Evolutionary conservation across 345 rosid genomes (phyloP).

Genomic region (Camelina laxa): DNA sequence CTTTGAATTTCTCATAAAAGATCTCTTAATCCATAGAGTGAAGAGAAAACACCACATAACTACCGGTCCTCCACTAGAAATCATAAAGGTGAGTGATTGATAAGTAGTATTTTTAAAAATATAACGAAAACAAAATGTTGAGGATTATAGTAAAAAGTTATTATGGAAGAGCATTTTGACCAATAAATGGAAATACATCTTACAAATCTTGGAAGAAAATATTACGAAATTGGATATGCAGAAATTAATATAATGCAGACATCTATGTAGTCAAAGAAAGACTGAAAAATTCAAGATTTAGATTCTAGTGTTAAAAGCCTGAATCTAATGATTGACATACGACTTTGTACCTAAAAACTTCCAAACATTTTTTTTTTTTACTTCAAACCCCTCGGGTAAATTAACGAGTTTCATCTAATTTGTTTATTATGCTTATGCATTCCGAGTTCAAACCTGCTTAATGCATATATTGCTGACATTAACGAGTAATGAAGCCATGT

Average conservation of each 20-base stretch:
- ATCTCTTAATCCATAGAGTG: not conserved
- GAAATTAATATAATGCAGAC: not conserved
- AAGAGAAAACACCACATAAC: not conserved
- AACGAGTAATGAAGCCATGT: not conserved
- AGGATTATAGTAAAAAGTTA: not conserved
- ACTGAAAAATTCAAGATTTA: not conserved
- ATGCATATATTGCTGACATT: too few relatives aligned
- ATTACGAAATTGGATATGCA: not conserved
- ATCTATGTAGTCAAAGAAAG: not conserved
- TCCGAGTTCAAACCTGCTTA: too few relatives aligned
- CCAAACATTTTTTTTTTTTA: too few relatives aligned
- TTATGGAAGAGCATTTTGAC: not conserved
- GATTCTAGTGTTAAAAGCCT: not conserved
- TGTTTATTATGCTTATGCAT: not conserved
- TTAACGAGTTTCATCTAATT: not conserved
- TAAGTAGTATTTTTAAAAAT: not conserved
- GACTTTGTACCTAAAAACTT: not conserved
- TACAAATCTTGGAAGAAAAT: not conserved
- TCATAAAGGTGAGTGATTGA: not conserved
- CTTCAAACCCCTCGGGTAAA: not conserved
- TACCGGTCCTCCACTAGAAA: not conserved
- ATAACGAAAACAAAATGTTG: not conserved
- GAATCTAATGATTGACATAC: not conserved
- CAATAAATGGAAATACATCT: slow-evolving; percentile 5
- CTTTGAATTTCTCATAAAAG: not conserved